These are phyloP conservation scores for Mycena leptocephala DNA, from an alignment of 768 basidiomycete genomes.

Conservation along the genomic window DNA sequence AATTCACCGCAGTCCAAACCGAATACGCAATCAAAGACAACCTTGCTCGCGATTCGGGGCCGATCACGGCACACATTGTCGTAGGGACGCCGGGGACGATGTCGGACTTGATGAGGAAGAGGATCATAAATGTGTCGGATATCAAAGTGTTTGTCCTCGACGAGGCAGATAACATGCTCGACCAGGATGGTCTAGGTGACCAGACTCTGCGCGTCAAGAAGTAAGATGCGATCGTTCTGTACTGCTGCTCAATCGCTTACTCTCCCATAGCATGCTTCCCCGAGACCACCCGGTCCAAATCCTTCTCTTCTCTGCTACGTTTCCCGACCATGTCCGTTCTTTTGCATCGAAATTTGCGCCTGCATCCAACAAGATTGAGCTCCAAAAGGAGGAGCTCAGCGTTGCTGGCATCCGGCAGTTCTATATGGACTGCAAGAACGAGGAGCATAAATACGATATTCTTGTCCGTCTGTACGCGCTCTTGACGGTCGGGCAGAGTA, in stretches of 20 bases:
- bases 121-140: slow-evolving; percentile 82
- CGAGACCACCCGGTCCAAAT: slow-evolving; percentile 77
- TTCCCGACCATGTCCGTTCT: slow-evolving; percentile 93
- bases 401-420: slow-evolving; percentile 97
- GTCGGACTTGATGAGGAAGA: slow-evolving; percentile 84
- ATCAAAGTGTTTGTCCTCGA: slow-evolving; percentile 97
- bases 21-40: slow-evolving; percentile 97
- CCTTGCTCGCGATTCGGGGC: slow-evolving; percentile 74
- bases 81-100: slow-evolving; percentile 98
- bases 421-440: slow-evolving; percentile 96
- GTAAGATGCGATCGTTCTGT: slow-evolving; percentile 60
- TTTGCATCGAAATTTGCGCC: slow-evolving; percentile 97
- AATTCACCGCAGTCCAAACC: slow-evolving; percentile 93
- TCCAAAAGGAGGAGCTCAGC: slow-evolving; percentile 93
- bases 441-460: slow-evolving; percentile 96
- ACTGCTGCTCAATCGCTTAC: neutral
- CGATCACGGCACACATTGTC: slow-evolving; percentile 90
- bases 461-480: slow-evolving; percentile 91
- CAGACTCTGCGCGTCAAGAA: slow-evolving; percentile 96
- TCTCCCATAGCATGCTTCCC: slow-evolving; percentile 69
- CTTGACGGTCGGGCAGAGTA: slow-evolving; percentile 97
- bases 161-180: slow-evolving; percentile 99
- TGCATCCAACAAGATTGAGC: slow-evolving; percentile 94
- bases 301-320: slow-evolving; percentile 98
- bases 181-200: slow-evolving; percentile 93